Evolutionary conservation across 2,329 filamentous ascomycete species (phyloP).

Genomic region (Colletotrichum spaethianum): DNA sequence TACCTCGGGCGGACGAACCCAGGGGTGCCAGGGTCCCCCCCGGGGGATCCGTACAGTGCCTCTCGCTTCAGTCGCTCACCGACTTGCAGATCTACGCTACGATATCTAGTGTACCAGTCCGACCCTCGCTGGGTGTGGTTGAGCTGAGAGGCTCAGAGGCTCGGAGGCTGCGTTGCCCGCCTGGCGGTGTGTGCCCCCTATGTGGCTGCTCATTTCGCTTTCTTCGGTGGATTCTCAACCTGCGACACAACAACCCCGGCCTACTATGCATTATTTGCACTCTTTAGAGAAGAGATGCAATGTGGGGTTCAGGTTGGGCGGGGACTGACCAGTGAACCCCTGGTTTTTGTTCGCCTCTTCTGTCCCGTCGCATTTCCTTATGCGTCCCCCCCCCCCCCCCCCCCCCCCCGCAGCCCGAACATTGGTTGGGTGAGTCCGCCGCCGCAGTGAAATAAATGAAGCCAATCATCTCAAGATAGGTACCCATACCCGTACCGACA

Average conservation of each 20-base stretch:
- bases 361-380: neutral
- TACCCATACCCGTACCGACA: neutral
- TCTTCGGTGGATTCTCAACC: slow-evolving; percentile 16
- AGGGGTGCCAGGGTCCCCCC: neutral
- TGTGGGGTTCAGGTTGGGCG: slow-evolving; percentile 6
- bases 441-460: too few relatives aligned
- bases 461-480: too few relatives aligned
- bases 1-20: neutral
- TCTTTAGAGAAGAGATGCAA: neutral
- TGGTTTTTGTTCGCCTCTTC: slow-evolving; percentile 3
- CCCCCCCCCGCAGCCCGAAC: slow-evolving; percentile 7
- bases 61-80: slow-evolving; percentile 28
- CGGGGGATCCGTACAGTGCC: slow-evolving; percentile 31
- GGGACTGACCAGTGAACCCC: neutral
- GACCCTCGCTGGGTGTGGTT: neutral
- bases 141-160: neutral
- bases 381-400: too few relatives aligned
- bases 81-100: slow-evolving; percentile 30
- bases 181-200: slow-evolving; percentile 1
- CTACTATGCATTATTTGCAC: neutral
- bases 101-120: slow-evolving; percentile 2
- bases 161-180: neutral
- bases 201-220: slow-evolving; percentile 38
- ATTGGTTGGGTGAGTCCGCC: neutral
- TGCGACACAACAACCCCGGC: slow-evolving; percentile 24